A percentile compares a stretch with the other conserved stretches of the same genome.
Evolutionary conservation across 768 basidiomycete genomes (phyloP).

Genomic region (Lyophyllum atratum): DNA sequence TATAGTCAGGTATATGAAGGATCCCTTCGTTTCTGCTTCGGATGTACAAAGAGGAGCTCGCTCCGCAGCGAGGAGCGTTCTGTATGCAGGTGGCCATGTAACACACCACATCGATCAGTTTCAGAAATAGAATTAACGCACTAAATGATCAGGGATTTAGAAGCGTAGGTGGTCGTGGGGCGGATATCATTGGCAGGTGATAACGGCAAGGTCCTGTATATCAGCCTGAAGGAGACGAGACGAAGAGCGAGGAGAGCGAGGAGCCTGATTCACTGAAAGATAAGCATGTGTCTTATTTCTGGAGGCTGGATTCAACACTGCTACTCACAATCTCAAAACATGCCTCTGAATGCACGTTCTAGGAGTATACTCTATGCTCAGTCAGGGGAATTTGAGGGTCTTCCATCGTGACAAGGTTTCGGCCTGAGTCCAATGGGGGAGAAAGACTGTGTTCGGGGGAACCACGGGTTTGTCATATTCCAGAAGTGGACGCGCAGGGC

Average conservation of each 20-base stretch:
- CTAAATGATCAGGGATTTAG: neutral
- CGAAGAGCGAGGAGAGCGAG: no score
- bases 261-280: neutral
- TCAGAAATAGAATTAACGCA: constrained; percentile 11
- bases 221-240: neutral
- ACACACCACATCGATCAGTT: neutral
- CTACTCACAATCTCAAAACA: neutral
- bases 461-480: neutral
- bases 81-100: neutral
- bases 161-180: neutral
- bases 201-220: neutral
- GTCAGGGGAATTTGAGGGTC: neutral
- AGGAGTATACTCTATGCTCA: neutral
- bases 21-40: neutral
- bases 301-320: neutral
- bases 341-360: neutral
- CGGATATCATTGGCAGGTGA: neutral
- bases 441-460: neutral
- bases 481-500: neutral
- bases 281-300: neutral
- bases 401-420: no score
- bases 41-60: neutral
- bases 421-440: neutral
- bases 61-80: neutral
- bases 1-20: neutral